These are phyloP conservation scores for Tricholoma terreum DNA, from an alignment of 768 basidiomycete species.

Conservation along the genomic window DNA sequence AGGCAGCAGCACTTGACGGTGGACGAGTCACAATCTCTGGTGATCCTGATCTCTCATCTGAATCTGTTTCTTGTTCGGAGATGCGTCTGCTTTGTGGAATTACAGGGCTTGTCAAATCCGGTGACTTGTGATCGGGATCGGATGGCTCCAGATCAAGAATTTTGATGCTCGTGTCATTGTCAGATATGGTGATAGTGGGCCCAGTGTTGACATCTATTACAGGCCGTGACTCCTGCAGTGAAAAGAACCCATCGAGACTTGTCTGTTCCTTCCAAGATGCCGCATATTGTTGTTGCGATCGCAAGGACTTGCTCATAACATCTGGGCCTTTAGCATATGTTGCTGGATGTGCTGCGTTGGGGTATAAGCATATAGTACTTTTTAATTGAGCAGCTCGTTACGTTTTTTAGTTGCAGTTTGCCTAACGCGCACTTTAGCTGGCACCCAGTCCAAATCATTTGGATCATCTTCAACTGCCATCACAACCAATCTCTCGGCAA, in stretches of 20 bases:
- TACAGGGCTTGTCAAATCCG: not conserved
- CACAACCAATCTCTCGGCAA: not conserved
- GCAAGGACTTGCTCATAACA: conserved; percentile 7
- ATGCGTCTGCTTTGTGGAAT: not conserved
- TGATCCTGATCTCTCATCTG: no score
- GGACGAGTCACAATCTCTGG: no score
- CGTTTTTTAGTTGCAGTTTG: conserved; percentile 6
- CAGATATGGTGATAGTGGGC: not conserved
- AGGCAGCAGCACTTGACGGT: no score
- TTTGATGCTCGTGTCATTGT: not conserved
- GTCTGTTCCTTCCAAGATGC: not conserved
- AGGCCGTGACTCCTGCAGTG: not conserved
- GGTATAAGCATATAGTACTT: not conserved
- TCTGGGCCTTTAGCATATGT: conserved; percentile 9
- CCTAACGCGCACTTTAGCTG: not conserved
- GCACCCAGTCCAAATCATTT: conserved; percentile 7
- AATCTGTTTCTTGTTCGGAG: not conserved
- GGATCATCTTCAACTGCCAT: conserved; percentile 7
- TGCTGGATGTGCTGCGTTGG: conserved; percentile 1
- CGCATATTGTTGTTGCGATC: not conserved
- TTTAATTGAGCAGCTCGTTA: not conserved
- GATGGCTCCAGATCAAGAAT: not conserved
- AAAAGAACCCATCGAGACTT: not conserved
- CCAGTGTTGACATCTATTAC: not conserved
- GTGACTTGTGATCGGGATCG: not conserved